Conservation (phyloP, 208 protist species). For the Crithidia thermophila region DNA sequence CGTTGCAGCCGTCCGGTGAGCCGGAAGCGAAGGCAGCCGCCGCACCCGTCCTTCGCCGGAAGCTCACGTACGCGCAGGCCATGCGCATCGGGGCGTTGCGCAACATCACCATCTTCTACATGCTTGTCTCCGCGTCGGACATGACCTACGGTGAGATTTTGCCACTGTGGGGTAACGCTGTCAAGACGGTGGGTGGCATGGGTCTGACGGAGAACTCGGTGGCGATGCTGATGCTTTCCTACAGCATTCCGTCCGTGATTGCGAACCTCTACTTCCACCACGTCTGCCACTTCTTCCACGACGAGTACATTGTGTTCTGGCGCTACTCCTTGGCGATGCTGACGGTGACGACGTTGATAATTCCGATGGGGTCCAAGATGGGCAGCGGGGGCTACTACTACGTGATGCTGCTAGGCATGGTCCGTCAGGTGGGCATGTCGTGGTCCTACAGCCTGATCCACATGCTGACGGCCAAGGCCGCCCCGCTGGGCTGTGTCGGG, state of each 20-base stretch:
- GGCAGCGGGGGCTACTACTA: slow-evolving; percentile 25
- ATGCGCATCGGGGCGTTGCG: slow-evolving; percentile 35
- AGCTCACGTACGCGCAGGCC: slow-evolving; percentile 48
- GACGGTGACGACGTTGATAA: slow-evolving; percentile 16
- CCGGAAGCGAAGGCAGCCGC: neutral
- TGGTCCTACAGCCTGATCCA: slow-evolving; percentile 55
- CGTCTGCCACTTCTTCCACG: slow-evolving; percentile 30
- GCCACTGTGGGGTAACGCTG: slow-evolving; percentile 67
- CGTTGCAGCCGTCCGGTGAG: no score
- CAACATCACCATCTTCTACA: slow-evolving; percentile 54
- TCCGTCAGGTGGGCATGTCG: slow-evolving; percentile 36
- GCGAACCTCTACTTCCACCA: slow-evolving; percentile 51
- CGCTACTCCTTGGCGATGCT: slow-evolving; percentile 15
- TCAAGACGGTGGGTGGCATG: slow-evolving; percentile 37
- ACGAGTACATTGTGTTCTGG: slow-evolving; percentile 20
- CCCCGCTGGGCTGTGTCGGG: slow-evolving; percentile 47
- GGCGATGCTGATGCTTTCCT: slow-evolving; percentile 41
- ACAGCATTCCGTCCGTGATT: slow-evolving; percentile 44
- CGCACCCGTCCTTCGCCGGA: neutral
- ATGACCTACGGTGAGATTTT: slow-evolving; percentile 59
- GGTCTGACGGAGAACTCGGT: slow-evolving; percentile 37
- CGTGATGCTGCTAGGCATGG: slow-evolving; percentile 41
- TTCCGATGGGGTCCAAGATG: slow-evolving; percentile 27
- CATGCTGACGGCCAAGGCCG: slow-evolving; percentile 43
- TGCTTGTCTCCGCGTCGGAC: slow-evolving; percentile 50